A percentile compares a stretch with the other conserved stretches of the same genome.
phyloP scores from a whole-genome alignment of 345 rosid genomes.

The Acer saccharum region DNA sequence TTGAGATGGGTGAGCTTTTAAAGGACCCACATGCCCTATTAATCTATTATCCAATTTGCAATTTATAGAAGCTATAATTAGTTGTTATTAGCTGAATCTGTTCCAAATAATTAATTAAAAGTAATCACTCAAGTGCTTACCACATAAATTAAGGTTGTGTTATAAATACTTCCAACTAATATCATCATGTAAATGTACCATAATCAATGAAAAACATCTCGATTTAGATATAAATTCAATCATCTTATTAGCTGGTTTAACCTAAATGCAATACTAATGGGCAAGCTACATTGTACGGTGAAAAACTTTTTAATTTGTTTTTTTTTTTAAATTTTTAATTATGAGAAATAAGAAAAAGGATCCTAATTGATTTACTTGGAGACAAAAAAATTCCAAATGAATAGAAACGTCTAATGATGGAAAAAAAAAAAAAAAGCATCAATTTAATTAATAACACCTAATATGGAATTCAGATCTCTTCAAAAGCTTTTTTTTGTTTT shows the following conservation, averaged over 20 bases:
- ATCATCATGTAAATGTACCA: too few relatives aligned
- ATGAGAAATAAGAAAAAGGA: background rate
- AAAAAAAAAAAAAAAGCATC: background rate
- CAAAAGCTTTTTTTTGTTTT: too few relatives aligned
- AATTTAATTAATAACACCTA: background rate
- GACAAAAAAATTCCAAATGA: constrained; percentile 7
- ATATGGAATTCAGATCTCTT: too few relatives aligned
- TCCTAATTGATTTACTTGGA: background rate
- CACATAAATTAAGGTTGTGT: background rate
- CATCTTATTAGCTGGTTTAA: too few relatives aligned
- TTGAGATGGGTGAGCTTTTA: constrained; percentile 14
- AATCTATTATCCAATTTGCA: constrained; percentile 12
- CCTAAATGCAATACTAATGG: too few relatives aligned
- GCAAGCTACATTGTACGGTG: too few relatives aligned
- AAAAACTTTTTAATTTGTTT: too few relatives aligned
- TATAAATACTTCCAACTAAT: too few relatives aligned
- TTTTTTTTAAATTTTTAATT: too few relatives aligned
- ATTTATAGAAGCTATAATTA: constrained; percentile 7
- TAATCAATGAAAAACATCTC: too few relatives aligned
- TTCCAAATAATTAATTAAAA: background rate
- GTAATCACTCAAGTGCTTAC: background rate
- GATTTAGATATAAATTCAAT: too few relatives aligned
- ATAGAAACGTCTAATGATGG: constrained; percentile 10
- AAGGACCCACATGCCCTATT: constrained; percentile 26
- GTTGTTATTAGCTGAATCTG: background rate